These are phyloP conservation scores for Leishmania martiniquensis DNA, from an alignment of 208 protist species.

Conservation along the genomic window DNA sequence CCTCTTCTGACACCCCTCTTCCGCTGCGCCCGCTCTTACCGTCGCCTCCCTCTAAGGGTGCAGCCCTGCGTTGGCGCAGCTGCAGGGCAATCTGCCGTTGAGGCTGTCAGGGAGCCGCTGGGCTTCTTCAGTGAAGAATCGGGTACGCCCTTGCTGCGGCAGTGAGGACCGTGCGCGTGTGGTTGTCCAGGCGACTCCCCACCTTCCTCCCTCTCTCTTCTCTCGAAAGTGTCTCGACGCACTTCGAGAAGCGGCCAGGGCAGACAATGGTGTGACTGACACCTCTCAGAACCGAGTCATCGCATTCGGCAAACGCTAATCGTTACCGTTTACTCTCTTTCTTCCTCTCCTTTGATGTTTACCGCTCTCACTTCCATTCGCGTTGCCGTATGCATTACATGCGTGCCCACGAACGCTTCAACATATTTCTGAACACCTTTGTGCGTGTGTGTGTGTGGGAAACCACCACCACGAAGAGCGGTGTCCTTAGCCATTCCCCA, in stretches of 20 bases:
- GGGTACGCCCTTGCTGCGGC: neutral
- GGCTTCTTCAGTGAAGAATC: neutral
- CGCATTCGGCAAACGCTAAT: neutral
- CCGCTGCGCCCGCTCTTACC: neutral
- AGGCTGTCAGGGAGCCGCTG: neutral
- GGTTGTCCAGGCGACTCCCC: neutral
- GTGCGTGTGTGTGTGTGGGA: too few species aligned
- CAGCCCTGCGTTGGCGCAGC: neutral
- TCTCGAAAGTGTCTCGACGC: neutral
- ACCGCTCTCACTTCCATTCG: neutral
- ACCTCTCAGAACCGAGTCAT: neutral
- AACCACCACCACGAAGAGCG: neutral
- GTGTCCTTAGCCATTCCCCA: neutral
- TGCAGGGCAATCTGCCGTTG: neutral
- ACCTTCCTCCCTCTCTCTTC: neutral
- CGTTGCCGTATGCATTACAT: neutral
- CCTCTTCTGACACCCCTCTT: neutral
- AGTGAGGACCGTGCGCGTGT: neutral
- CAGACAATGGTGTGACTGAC: neutral
- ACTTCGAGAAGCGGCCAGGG: neutral
- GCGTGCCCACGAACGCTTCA: neutral
- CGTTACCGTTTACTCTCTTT: neutral
- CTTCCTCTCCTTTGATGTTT: neutral
- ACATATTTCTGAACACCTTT: neutral
- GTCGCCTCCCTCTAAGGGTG: neutral